A percentile compares a stretch with the other conserved stretches of the same genome.
Evolutionary conservation across 2,329 filamentous ascomycete species (phyloP).

Genomic region (Cladobotryum mycophilum): DNA sequence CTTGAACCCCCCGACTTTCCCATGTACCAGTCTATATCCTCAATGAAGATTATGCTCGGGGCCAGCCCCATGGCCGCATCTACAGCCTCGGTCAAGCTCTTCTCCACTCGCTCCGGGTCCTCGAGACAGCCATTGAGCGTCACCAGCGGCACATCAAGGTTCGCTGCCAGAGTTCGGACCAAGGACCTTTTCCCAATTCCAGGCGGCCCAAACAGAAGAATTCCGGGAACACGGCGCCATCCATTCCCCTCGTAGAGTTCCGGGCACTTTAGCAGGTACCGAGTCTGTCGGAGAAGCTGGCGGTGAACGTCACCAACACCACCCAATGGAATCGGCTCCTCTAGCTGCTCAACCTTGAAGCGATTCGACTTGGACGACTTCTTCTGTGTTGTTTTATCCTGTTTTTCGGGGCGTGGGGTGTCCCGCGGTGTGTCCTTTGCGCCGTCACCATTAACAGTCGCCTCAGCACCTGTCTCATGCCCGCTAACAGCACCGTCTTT

Average conservation of each 20-base stretch:
- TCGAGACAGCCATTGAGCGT: conserved; percentile 36
- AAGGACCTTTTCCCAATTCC: conserved; percentile 79
- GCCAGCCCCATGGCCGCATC: conserved; percentile 82
- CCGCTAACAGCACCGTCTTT: conserved; percentile 10
- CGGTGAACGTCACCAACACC: conserved; percentile 24
- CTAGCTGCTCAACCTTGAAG: conserved; percentile 24
- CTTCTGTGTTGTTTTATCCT: conserved; percentile 23
- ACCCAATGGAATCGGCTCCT: conserved; percentile 19
- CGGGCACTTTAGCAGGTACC: conserved; percentile 16
- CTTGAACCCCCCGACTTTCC: conserved; percentile 71
- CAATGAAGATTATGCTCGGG: conserved; percentile 85
- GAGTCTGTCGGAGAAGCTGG: conserved; percentile 15
- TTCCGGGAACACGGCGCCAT: conserved; percentile 38
- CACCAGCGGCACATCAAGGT: conserved; percentile 67
- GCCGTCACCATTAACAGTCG: conserved; percentile 12
- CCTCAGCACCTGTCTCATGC: conserved; percentile 3
- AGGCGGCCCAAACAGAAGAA: conserved; percentile 71
- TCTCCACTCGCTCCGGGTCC: conserved; percentile 34
- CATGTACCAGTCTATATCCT: conserved; percentile 79
- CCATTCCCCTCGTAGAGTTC: conserved; percentile 14
- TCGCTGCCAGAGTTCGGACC: conserved; percentile 65
- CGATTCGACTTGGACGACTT: conserved; percentile 26
- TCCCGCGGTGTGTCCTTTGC: background rate
- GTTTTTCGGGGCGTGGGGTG: conserved; percentile 14
- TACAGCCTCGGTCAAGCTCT: conserved; percentile 33